Base-by-base conservation (phyloP, 352 stramenopile genomes). In the Pseudoperonospora humuli region DNA sequence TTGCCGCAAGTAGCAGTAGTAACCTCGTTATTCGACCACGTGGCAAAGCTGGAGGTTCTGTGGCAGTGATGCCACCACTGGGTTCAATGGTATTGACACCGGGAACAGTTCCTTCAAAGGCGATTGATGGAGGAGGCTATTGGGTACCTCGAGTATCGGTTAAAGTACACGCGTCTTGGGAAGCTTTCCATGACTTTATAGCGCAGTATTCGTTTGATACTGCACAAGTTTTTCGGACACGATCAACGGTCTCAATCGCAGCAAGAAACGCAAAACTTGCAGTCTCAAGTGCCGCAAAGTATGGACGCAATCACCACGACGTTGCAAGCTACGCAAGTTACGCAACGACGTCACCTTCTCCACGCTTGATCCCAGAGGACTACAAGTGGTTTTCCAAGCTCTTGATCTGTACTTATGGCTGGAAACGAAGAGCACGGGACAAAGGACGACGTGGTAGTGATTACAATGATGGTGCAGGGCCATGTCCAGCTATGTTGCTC, bases 301-400 rank as follows among this genome's bases (percentile, higher is more conserved):
- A 31, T 3, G 47, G 34, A 41, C 28, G n/a, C 20, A 35, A 54
- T 8, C 21, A 20, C 5, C 37, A 51, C 14, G 57, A 72, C 5
- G 50, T 79, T 33, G 60, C 59, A 19, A 50, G 37, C 6, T 79
- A 80, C 21, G 43, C 50, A 2, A 71, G 60, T n/a, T 72, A 71
- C 18, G 39, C 51, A 0, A 24, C 33, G 0, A 32, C 51, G 3
- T 61, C 68, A 0, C 45, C 62, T 3, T 46, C 33, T 0, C 53
- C 45, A 2, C 63, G 71, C 13, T 15, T 85, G 37, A 69, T 86
- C 8, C 76, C 76, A 0, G 50, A 79, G 15, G 32, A 60, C 9
- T 63, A 67, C 33, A 82, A 80, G 24, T 89, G 76, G 76, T 85
- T 78, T 31, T 86, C 74, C 1, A 89, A 89, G 54, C 47, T 89